Conservation (phyloP, 768 basidiomycete genomes). For the Kondoa malvinella region DNA sequence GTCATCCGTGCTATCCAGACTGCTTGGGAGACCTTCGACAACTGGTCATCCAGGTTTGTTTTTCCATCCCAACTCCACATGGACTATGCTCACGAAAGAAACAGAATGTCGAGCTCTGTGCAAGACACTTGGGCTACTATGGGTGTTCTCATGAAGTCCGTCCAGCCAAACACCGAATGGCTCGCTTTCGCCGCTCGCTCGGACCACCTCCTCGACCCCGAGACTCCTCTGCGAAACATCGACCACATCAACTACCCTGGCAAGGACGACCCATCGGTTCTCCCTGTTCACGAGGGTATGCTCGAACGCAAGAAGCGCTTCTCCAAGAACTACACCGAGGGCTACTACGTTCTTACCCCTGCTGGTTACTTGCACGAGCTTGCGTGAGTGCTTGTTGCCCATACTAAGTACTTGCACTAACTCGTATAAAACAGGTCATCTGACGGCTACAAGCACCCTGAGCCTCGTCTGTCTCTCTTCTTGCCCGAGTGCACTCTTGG, state of each 20-base stretch:
- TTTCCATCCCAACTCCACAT: background rate
- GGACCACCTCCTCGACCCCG: slow-evolving; percentile 90
- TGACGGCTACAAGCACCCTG: slow-evolving; percentile 44
- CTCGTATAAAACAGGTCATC: slow-evolving; percentile 40
- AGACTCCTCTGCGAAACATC: slow-evolving; percentile 76
- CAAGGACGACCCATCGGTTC: slow-evolving; percentile 72
- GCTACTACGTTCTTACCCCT: slow-evolving; percentile 80
- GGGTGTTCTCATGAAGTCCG: slow-evolving; percentile 53
- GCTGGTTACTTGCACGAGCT: slow-evolving; percentile 92
- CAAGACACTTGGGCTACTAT: slow-evolving; percentile 60
- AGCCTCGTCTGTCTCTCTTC: slow-evolving; percentile 71
- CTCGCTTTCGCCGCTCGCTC: slow-evolving; percentile 80
- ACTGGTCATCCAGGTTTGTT: slow-evolving; percentile 36
- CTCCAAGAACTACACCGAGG: slow-evolving; percentile 44
- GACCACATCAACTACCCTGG: slow-evolving; percentile 64
- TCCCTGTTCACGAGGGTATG: slow-evolving; percentile 70
- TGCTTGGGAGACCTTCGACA: slow-evolving; percentile 92
- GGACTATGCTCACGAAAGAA: background rate
- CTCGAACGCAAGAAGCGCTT: slow-evolving; percentile 92
- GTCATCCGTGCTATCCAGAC: slow-evolving; percentile 89
- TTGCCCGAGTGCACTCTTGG: slow-evolving; percentile 89
- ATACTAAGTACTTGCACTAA: background rate
- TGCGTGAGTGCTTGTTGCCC: background rate
- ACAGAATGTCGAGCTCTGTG: slow-evolving; percentile 48
- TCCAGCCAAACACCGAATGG: slow-evolving; percentile 62